A percentile compares a stretch with the other conserved stretches of the same genome.
Conservation (phyloP, 768 basidiomycete genomes). For the Ramaria rubella region DNA sequence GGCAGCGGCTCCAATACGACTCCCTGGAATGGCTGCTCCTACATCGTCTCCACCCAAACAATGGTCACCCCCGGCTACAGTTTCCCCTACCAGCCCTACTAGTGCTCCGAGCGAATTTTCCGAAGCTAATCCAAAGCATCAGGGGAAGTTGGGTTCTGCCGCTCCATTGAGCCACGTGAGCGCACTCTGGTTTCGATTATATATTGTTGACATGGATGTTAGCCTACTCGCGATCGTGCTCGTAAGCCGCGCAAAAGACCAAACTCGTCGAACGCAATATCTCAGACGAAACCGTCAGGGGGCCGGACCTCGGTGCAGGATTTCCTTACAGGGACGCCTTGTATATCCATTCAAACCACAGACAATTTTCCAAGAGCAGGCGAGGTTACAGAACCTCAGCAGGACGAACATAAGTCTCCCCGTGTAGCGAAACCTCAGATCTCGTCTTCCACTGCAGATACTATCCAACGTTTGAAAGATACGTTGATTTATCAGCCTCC, state of each 20-base stretch:
- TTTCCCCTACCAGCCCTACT: too few species aligned
- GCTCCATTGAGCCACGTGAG: conserved; percentile 6
- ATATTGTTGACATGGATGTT: neutral
- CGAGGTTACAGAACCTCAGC: neutral
- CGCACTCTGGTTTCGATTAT: neutral
- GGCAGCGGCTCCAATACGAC: conserved; percentile 5
- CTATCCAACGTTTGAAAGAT: neutral
- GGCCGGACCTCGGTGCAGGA: neutral
- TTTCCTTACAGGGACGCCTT: neutral
- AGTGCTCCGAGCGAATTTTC: too few species aligned
- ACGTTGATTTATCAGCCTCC: neutral
- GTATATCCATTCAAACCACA: neutral
- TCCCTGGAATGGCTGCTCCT: conserved; percentile 3
- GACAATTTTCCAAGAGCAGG: neutral
- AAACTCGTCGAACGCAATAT: neutral
- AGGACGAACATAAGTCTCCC: neutral
- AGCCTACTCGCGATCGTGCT: conserved; percentile 11
- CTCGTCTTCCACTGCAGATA: neutral
- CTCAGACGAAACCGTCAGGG: neutral
- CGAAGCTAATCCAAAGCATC: neutral
- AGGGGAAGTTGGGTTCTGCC: neutral
- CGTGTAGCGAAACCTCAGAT: neutral
- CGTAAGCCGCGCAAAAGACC: conserved; percentile 1
- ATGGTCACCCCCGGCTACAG: too few species aligned
- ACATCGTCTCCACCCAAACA: neutral